Evolutionary conservation across 371 early-diverging fungal species (phyloP).

Genomic region (Amoeboaphelidium protococcarum): DNA sequence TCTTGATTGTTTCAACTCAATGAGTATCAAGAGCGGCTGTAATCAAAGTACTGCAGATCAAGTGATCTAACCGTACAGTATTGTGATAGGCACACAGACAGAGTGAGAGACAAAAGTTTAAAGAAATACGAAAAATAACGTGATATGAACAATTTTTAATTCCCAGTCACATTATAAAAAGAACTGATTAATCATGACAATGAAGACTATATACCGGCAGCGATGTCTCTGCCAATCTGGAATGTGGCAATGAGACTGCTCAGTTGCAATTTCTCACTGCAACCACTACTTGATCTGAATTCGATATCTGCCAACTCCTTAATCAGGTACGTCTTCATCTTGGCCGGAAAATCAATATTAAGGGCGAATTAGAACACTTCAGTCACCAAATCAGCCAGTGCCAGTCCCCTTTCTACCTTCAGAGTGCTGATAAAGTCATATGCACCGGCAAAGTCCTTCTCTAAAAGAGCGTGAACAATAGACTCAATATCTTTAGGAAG

Average conservation of each 20-base stretch:
- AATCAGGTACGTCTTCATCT: conserved; percentile 30
- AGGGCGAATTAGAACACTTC: conserved; percentile 34
- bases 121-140: too few species aligned
- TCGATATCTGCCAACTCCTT: conserved; percentile 67
- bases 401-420: conserved; percentile 52
- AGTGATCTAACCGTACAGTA: too few species aligned
- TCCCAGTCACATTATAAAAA: too few species aligned
- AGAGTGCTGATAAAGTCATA: conserved; percentile 45
- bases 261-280: conserved; percentile 54
- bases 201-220: too few species aligned
- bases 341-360: conserved; percentile 32
- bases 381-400: conserved; percentile 58
- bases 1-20: too few species aligned
- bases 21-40: too few species aligned
- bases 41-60: too few species aligned
- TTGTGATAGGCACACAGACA: too few species aligned
- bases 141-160: too few species aligned
- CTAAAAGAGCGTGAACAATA: conserved; percentile 45
- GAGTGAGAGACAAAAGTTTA: too few species aligned
- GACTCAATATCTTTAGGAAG: conserved; percentile 55
- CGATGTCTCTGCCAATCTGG: conserved; percentile 35
- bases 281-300: conserved; percentile 45
- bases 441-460: conserved; percentile 43
- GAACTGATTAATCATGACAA: too few species aligned
- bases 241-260: conserved; percentile 50